These are phyloP conservation scores for Sclerotinia spermophila DNA, from an alignment of 2,329 filamentous ascomycete genomes.

Conservation along the genomic window DNA sequence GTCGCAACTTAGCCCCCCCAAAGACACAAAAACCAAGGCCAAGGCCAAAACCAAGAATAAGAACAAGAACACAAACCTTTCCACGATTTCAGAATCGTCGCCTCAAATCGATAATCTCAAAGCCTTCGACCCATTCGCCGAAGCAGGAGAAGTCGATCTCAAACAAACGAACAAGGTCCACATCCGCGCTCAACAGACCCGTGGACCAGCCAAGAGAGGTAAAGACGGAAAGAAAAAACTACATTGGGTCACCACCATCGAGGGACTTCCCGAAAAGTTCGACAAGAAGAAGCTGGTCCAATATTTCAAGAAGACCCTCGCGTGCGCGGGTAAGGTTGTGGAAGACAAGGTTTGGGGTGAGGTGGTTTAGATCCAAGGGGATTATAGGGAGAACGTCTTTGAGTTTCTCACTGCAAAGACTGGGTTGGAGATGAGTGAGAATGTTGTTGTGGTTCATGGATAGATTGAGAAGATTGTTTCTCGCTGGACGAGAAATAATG, in stretches of 20 bases:
- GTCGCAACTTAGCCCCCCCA: not conserved
- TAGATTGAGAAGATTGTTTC: not conserved
- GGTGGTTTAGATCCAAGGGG: not conserved
- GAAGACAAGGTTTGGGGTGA: not conserved
- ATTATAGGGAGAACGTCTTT: not conserved
- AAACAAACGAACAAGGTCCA: not conserved
- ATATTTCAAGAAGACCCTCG: not conserved
- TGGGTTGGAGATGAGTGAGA: not conserved
- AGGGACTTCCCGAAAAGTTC: not conserved
- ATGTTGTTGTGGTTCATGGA: not conserved
- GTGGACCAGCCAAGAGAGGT: not conserved
- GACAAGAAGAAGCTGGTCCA: not conserved
- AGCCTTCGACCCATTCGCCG: not conserved
- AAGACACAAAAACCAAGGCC: not conserved
- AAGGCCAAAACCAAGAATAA: not conserved
- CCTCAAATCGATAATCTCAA: not conserved
- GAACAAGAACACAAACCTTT: not conserved
- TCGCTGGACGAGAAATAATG: not conserved
- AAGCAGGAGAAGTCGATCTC: not conserved
- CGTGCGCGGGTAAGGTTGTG: not conserved
- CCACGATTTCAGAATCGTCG: not conserved
- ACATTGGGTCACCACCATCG: not conserved
- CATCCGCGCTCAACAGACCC: not conserved
- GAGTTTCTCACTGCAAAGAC: not conserved
- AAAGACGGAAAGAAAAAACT: not conserved